phyloP scores from a whole-genome alignment of 495 filamentous ascomycete genomes.

The Penicillium subrubescens region DNA sequence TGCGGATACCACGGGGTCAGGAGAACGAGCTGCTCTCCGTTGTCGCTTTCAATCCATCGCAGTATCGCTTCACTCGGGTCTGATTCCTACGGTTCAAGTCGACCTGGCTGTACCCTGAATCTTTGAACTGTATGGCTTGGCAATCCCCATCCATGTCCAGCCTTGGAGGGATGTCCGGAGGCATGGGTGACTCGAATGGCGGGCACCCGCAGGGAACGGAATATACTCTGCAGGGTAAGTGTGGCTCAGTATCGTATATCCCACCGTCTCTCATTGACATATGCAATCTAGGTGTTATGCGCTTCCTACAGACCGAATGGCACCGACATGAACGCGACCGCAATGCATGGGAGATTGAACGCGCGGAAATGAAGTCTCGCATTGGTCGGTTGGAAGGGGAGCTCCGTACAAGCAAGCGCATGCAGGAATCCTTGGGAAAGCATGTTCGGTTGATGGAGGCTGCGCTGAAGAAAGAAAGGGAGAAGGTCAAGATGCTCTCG shows the following conservation, averaged over 20 bases:
- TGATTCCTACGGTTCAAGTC: not conserved
- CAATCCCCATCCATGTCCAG: constrained; percentile 67
- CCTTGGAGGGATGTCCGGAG: constrained; percentile 59
- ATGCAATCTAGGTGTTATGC: constrained; percentile 81
- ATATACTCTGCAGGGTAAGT: constrained; percentile 91
- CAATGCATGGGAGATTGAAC: constrained; percentile 98
- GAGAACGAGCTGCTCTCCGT: constrained; percentile 27
- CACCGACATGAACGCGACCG: constrained; percentile 96
- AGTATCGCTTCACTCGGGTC: not conserved
- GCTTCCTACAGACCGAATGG: constrained; percentile 99
- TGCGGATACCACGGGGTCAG: constrained; percentile 29
- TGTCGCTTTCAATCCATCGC: constrained; percentile 7
- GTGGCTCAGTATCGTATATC: not conserved
- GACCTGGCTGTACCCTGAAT: constrained; percentile 3
- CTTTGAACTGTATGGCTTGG: constrained; percentile 56
- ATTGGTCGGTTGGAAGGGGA: constrained; percentile 96
- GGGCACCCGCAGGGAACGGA: constrained; percentile 84
- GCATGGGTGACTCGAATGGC: constrained; percentile 56
- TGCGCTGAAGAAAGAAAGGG: constrained; percentile 77
- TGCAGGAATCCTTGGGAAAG: constrained; percentile 84
- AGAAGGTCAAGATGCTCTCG: constrained; percentile 49
- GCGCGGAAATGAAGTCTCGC: constrained; percentile 97
- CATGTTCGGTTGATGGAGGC: constrained; percentile 89
- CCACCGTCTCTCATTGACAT: constrained; percentile 11
- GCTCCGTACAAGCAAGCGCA: constrained; percentile 75